Evolutionary conservation across 805 yeast species (phyloP), one percentile per base, ranked within the genome.

Genomic region (Zygotorulaspora sp.): DNA sequence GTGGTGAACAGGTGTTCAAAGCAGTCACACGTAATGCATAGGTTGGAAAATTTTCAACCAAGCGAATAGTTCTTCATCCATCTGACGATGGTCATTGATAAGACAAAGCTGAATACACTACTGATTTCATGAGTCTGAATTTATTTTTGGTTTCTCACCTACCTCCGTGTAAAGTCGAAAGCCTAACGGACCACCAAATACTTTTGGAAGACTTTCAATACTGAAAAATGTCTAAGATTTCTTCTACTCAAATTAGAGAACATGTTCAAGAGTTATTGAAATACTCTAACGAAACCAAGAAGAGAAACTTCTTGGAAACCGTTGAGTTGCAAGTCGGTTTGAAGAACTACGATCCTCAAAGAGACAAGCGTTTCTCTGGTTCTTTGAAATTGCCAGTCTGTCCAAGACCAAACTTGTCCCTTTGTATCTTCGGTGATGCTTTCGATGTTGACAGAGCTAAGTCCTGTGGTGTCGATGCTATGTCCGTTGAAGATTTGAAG

Each of bases 291-390:
- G 92, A 84, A 74, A 83, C 90, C 77, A 92, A 92, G 86, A 90
- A 92, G 96, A 89, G 99, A 83, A 92, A 92, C 95, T 92, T 92
- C 79, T 84, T 90, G 75, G 99, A 92, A 83, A 90, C 99, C 73
- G 89, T 92, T 66, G 99, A 92, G 79, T 80, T 92, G 70, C 98
- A 92, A 79, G 95, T 92, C 68, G 98, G 98, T 74, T 82, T 92
- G 65, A 92, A 92, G 89, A 92, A 92, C 95, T 92, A 92, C 77
- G 99, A 92, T 73, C 97, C 99, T 70, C 98, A 92, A 80, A 89
- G 98, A 86, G 99, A 92, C 77, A 92, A 92, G 89, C 97, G 99
- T 88, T 92, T 92, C 97, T 90, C 97, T 71, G 99, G 99, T 78
- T 68, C 97, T 68, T 82, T 92, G 77, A 92, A 82, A 77, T 80